Evolutionary conservation across 2,329 filamentous ascomycete species (phyloP), one percentile per base, ranked within the genome.

Genomic region (Hortaea sp.): DNA sequence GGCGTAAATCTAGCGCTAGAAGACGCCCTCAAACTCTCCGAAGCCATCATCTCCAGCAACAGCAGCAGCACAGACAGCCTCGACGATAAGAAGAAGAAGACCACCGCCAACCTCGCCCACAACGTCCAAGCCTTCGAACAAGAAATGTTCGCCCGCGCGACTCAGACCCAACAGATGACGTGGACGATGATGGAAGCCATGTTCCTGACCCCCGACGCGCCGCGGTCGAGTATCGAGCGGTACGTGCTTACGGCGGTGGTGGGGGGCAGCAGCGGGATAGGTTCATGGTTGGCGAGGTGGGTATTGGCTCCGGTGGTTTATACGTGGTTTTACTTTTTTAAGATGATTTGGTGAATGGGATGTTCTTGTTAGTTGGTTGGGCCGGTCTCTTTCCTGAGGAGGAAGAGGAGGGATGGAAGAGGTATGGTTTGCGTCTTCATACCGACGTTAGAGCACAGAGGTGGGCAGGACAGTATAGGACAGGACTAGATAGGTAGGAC

Each of bases 121-220:
- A 49, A 57, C 5, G 54, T 69, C 31, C 29, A 45, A 2, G 39
- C 31, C 2, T 68, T 66, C 55, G 67, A 70, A 47, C 39, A 54
- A 20, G 56, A 61, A n/a, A 66, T 69, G 65, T 66, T 66, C 42
- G 45, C 40, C n/a, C 53, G 63, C 6, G 62, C 63, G n/a, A 62
- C 59, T 10, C 52, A 54, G 39, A 63, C 53, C n/a, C 59, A 64
- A 43, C 51, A 60, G 37, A 38, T 60, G 45, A 69, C 65, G 7
- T 70, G 69, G 41, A 72, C 75, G 45, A 55, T 68, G 54, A 69
- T 70, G 55, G 60, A 63, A 29, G 63, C 68, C 35, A 74, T 71
- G 68, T 66, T 76, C 53, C 71, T 73, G 48, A 73, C 69, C 0
- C 63, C 66, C 3, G 69, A 67, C 2, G 67, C 68, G 7, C 74